Base-by-base conservation (phyloP, 2,329 filamentous ascomycete genomes). In the Rutstroemia sp. region DNA sequence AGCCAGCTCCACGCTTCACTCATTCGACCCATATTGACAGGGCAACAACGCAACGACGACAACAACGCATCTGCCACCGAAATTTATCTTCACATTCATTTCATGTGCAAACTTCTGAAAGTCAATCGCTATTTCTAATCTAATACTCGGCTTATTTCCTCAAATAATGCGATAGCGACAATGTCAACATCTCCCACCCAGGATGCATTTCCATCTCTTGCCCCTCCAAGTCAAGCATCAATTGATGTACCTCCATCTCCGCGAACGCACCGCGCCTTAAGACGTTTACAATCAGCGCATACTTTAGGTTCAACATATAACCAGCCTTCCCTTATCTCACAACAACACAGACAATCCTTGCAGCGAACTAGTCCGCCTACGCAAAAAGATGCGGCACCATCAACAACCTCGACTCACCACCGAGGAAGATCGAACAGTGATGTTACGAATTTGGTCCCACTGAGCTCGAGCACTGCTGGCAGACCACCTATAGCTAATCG, bases 251-350 rank as follows among this genome's bases (percentile, higher is more conserved):
- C 83, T 59, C 77, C 81, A 23, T 84, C 83, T 27, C 83, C 84
- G 45, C 79, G 83, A 60, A 83, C 82, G 25, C 81, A 84, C 68
- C 82, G 87, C 65, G 79, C 81, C 48, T 76, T 91, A 58, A 82
- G 88, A 63, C 86, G 86, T 68, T 81, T 89, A 30, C 86, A 90
- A 71, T 91, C 88, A 34, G 87, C 88, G 51, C 87, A 90, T 73
- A 76, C 80, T 71, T 72, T 89, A 54, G 82, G 82, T 68, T 73
- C 82, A 60, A 78, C 80, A 42, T 62, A 75, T 57, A 65, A 69
- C 36, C 65, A 71, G 51, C 75, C 79, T 23, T 81, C 81, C 0
- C 74, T 86, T 61, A 82, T 84, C 64, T 78, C 83, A n/a, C 82
- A 85, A 65, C 82, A 85, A 67, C 78, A 79, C 47, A 77, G 76